Evolutionary conservation across 2,329 filamentous ascomycete genomes (phyloP), one percentile per base, ranked within the genome.

Genomic region (Talaromyces sp.): DNA sequence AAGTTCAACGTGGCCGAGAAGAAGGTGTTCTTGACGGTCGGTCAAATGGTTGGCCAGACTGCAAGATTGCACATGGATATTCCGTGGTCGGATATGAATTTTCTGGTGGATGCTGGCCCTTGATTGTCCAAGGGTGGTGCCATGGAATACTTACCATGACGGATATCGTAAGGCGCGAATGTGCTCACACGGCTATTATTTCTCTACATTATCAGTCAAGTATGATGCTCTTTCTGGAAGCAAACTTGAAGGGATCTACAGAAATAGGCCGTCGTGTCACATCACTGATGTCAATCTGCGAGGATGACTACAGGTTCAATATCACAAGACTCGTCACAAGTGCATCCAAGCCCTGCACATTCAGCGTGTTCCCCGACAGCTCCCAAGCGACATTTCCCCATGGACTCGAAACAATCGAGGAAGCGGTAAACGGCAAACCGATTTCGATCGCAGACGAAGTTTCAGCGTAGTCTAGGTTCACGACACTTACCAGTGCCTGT

Each of bases 251-350:
- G 6, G 28, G 28, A n/a, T n/a, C n/a, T 28, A 28, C 28, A 6
- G 28, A 28, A 6, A 28, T 28, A 28, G 28, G 28, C 28, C 6
- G 28, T 28, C 28, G 28, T 25, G 25, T 46, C 18, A 25, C 7
- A n/a, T 12, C 16, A 35, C 33, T 11, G 9, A 33, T 16, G 39
- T 1, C 46, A 8, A 50, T 28, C 31, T 14, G 12, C 2, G 9
- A 5, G 18, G 48, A 18, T 28, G 2, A 5, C 35, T n/a, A 60
- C 16, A 63, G 40, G 16, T 58, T 33, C 14, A 63, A 5, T 8
- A 63, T 55, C 21, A 60, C 58, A 60, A 63, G 42, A 35, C 57
- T 63, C n/a, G 62, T 63, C 21, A 39, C 42, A 44, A 56, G 48
- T 16, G 57, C 62, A 40, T 57, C 37, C 18, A 63, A 39, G 33